Conservation (phyloP, 1,139 yeast genomes). For the Yamadazyma friedrichii region DNA sequence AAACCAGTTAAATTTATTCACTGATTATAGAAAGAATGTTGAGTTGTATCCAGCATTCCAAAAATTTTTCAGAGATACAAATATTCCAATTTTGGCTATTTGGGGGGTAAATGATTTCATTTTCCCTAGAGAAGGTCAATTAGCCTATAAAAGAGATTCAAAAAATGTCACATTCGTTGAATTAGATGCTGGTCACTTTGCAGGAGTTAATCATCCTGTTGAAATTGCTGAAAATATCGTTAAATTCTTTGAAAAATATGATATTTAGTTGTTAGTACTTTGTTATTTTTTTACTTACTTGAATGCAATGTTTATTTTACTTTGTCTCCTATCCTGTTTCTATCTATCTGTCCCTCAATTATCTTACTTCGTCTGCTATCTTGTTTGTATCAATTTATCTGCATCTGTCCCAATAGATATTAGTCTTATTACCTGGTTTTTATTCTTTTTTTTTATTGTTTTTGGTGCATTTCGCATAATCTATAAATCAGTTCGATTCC, state of each 20-base stretch:
- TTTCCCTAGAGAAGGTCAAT: slow-evolving; percentile 34
- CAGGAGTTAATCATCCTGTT: slow-evolving; percentile 27
- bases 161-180: slow-evolving; percentile 23
- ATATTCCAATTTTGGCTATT: slow-evolving; percentile 34
- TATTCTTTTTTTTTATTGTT: too few species aligned
- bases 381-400: too few species aligned
- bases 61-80: slow-evolving; percentile 26
- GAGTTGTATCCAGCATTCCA: slow-evolving; percentile 37
- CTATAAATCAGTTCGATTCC: too few species aligned
- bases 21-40: slow-evolving; percentile 35
- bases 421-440: too few species aligned
- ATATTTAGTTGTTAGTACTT: slow-evolving; percentile 1
- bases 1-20: slow-evolving; percentile 31
- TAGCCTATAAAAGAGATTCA: slow-evolving; percentile 32
- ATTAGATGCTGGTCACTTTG: slow-evolving; percentile 40
- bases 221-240: slow-evolving; percentile 25
- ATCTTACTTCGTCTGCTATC: too few species aligned
- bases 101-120: slow-evolving; percentile 46
- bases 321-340: too few species aligned
- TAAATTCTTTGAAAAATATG: slow-evolving; percentile 12
- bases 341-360: too few species aligned
- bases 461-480: too few species aligned
- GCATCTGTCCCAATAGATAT: too few species aligned
- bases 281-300: too few species aligned
- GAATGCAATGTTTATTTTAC: too few species aligned